Base-by-base conservation (phyloP, 129 eudicot species). In the Tagetes patula region DNA sequence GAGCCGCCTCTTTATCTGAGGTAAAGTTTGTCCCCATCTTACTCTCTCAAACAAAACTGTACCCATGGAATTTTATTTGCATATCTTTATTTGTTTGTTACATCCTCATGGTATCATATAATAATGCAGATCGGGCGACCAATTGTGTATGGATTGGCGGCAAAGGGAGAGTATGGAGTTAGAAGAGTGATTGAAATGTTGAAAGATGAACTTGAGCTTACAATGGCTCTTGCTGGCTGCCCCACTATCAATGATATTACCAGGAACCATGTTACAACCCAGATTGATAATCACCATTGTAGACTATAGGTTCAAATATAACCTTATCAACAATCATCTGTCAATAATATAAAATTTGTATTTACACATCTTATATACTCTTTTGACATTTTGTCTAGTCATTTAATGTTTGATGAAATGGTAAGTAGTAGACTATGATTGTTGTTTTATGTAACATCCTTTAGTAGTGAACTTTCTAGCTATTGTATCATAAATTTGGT, bases 181-280 rank as follows among this genome's bases (percentile, higher is more conserved):
- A 74, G 70, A 62, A 77, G 78, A 56, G 97, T 88, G 59, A 52
- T 86, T 32, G 72, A 83, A 14, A 86, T 91, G 97, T 72, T 85
- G 60, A 87, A 92, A 45, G 85, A 83, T 67, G 91, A 92, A 73
- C 89, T 89, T 50, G 98, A 89, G 83, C 85, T 87, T 2, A 81
- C 95, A 43, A 85, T 92, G 96, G 96, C 96, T 37, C 96, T 92
- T 56, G 64, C 90, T 34, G 96, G 95, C 6, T 92, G 96, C 77
- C 75, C 85, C 52, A 76, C 75, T 58, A 34, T 89, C 10, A 73
- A 71, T 73, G 90, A 87, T 82, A 92, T 87, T 14, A 75, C 87
- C 11, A 85, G 97, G 67, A 67, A 70, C 69, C 90, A 85, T 67
- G 91, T 90, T 36, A 79, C 20, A 63, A 85, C 91, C 8, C 71